These are phyloP conservation scores for Hericium rajendrae DNA, from an alignment of 768 basidiomycete genomes.

Conservation along the genomic window DNA sequence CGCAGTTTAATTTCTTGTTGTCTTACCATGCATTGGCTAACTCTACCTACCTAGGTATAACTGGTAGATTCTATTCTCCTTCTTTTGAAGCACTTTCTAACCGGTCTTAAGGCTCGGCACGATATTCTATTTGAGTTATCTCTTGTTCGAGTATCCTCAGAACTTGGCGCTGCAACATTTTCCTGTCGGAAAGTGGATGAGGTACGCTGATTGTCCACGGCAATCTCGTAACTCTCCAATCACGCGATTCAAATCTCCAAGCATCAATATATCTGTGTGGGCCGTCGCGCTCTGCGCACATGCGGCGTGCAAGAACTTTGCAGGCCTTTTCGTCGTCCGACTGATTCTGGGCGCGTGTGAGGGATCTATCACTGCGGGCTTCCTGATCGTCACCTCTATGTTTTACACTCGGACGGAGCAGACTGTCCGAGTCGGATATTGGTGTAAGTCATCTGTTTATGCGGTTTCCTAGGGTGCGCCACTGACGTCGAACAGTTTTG, in stretches of 20 bases:
- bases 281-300: conserved; percentile 48
- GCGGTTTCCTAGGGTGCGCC: background rate
- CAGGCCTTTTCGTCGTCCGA: conserved; percentile 51
- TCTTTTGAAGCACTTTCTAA: background rate
- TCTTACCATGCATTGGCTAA: background rate
- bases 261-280: conserved; percentile 62
- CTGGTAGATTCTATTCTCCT: conserved; percentile 31
- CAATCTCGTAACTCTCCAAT: too few species aligned
- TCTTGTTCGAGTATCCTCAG: conserved; percentile 66
- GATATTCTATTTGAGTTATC: conserved; percentile 64
- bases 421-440: conserved; percentile 61
- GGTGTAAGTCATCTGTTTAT: conserved; percentile 43
- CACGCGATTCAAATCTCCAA: conserved; percentile 17
- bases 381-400: conserved; percentile 70
- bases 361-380: conserved; percentile 62
- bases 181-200: conserved; percentile 77
- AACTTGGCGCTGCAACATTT: conserved; percentile 63
- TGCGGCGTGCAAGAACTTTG: conserved; percentile 65
- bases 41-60: conserved; percentile 39
- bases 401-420: conserved; percentile 70
- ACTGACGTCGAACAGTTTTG: conserved; percentile 33
- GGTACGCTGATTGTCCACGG: conserved; percentile 26
- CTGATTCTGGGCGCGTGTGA: conserved; percentile 67
- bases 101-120: conserved; percentile 51
- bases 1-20: conserved; percentile 13